Percentiles rank a stretch among this genome's conserved stretches.
Conservation (phyloP, 148 eudicot genomes). For the Amaranthus cruentus region DNA sequence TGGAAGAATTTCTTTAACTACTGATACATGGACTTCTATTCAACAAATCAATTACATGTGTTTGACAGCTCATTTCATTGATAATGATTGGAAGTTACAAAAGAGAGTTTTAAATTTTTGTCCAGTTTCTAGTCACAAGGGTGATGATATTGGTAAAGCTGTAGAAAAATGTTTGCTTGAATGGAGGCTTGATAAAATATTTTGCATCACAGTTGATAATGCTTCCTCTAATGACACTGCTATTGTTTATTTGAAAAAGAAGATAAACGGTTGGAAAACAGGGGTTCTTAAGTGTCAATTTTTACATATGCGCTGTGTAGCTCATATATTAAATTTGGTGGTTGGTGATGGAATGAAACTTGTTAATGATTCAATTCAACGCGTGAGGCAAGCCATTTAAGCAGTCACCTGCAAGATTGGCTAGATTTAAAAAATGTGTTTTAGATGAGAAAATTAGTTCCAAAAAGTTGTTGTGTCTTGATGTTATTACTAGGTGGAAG, state of each 20-base stretch:
- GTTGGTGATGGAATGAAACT: neutral
- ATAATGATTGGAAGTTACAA: neutral
- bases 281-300: neutral
- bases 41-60: neutral
- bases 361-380: neutral
- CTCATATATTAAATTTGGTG: neutral
- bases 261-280: neutral
- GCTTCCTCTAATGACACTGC: neutral
- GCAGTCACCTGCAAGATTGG: slow-evolving; percentile 1
- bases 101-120: neutral
- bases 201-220: neutral
- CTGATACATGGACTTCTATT: neutral
- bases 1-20: too few species aligned
- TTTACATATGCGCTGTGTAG: neutral
- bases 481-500: slow-evolving; percentile 19
- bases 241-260: neutral
- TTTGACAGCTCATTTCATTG: neutral
- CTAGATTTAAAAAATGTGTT: slow-evolving; percentile 14
- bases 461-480: neutral
- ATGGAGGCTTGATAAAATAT: neutral
- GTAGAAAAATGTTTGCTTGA: slow-evolving; percentile 3
- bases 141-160: neutral
- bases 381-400: slow-evolving; percentile 3
- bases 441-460: neutral
- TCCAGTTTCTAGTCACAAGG: neutral